Evolutionary conservation across 2,329 filamentous ascomycete species (phyloP), one percentile per base, ranked within the genome.

Genomic region (Ceratocystis smalleyi): DNA sequence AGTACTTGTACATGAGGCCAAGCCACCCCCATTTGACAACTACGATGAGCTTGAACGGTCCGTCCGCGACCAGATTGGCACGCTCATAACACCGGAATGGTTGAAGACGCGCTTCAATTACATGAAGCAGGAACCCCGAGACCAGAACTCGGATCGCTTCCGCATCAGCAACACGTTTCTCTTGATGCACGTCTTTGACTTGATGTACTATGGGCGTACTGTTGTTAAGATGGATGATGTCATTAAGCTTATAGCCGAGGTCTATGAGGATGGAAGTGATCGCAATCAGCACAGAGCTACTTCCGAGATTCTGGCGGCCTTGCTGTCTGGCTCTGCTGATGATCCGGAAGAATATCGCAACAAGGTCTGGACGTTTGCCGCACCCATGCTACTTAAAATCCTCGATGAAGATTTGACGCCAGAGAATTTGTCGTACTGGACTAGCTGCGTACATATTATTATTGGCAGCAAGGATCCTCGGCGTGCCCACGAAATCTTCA

Each of bases 231-330:
- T 96, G 70, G 85, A 92, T 5, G 94, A 99, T 64, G 85, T 99
- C 73, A 87, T 92, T 71, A 86, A 91, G 69, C 79, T 96, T 67
- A 83, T 88, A 4, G 78, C 82, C 66, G 82, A 83, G 1, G 84
- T 95, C 0, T 97, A 90, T 71, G 92, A 86, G 15, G 92, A 99
- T 73, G 94, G 95, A 8, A 94, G 86, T 70, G 94, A 99, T 73
- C 96, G 96, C 75, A 94, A 99, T 73, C 92, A 99, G 73, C 94
- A 99, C 73, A 88, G 94, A 62, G 94, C 94, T 17, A 96, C 94
- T 1, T 84, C 94, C 0, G 94, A 99, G 75, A 96, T 99, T 64
- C 77, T 99, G 61, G 91, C 89, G 15, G 91, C 89, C 3, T 75
- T 99, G 70, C 79, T 99, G 30, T 84, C 85, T 17, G 89, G 89